These are phyloP conservation scores for Jatropha curcas DNA, from an alignment of 345 rosid species.

Conservation along the genomic window DNA sequence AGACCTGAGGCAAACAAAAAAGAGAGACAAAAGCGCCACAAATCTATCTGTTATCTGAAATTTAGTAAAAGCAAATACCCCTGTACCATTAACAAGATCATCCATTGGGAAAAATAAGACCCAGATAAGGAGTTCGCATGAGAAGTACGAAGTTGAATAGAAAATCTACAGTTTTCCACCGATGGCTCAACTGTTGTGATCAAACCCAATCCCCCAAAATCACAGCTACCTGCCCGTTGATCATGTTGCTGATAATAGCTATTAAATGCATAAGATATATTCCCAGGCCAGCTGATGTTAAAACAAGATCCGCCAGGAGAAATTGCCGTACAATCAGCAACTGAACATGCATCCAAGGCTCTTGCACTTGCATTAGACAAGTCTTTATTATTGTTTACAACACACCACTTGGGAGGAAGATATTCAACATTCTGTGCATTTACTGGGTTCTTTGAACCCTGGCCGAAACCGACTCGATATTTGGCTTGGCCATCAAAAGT, in stretches of 20 bases:
- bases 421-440: constrained; percentile 73
- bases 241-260: constrained; percentile 85
- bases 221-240: constrained; percentile 70
- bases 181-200: constrained; percentile 89
- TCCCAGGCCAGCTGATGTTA: constrained; percentile 70
- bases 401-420: constrained; percentile 86
- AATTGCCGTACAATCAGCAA: constrained; percentile 67
- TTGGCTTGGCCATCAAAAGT: constrained; percentile 96
- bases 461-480: constrained; percentile 58
- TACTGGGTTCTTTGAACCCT: constrained; percentile 48
- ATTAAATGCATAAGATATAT: constrained; percentile 82
- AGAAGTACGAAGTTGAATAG: constrained; percentile 56
- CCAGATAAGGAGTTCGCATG: constrained; percentile 29
- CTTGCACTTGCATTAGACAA: constrained; percentile 66
- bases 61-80: constrained; percentile 1
- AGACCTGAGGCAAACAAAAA: neutral
- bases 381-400: constrained; percentile 67
- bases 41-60: constrained; percentile 8
- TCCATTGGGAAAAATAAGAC: constrained; percentile 19
- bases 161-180: constrained; percentile 54
- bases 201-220: constrained; percentile 84
- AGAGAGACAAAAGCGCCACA: neutral
- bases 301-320: constrained; percentile 79
- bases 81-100: constrained; percentile 18
- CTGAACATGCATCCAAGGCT: constrained; percentile 63